phyloP scores from a whole-genome alignment of 345 rosid genomes.

The Rhodamnia rubescens region DNA sequence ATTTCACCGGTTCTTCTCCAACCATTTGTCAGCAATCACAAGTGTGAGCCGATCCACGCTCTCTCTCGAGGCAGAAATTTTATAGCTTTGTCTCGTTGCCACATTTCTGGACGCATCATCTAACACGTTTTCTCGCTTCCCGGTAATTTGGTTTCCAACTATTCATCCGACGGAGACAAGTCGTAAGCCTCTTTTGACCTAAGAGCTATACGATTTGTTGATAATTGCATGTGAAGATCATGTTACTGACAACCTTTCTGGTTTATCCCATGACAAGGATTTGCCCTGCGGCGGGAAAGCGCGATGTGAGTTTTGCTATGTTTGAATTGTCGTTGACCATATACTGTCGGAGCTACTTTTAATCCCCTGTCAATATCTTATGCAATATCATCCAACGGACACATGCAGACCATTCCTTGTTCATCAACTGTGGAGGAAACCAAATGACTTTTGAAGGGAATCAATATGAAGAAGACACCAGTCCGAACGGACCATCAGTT shows the following conservation, averaged over 20 bases:
- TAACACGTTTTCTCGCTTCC: background rate
- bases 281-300: constrained; percentile 45
- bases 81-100: background rate
- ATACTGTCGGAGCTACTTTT: background rate
- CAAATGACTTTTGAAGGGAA: constrained; percentile 2
- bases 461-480: constrained; percentile 38
- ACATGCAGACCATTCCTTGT: constrained; percentile 43
- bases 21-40: constrained; percentile 20
- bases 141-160: constrained; percentile 68
- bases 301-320: constrained; percentile 21
- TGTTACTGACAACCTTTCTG: background rate
- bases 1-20: constrained; percentile 34
- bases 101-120: background rate
- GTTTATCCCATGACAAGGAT: constrained; percentile 10
- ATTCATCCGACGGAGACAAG: constrained; percentile 21
- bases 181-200: constrained; percentile 27
- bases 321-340: background rate
- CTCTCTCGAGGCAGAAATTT: background rate
- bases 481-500: constrained; percentile 14
- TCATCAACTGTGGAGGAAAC: constrained; percentile 74
- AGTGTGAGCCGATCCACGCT: constrained; percentile 30
- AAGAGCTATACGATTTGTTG: background rate
- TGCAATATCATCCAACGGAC: accelerated
- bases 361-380: background rate
- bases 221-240: background rate